A percentile compares a stretch with the other conserved stretches of the same genome.
Conservation (phyloP, 2,329 filamentous ascomycete genomes). For the Paecilomyces sp. region DNA sequence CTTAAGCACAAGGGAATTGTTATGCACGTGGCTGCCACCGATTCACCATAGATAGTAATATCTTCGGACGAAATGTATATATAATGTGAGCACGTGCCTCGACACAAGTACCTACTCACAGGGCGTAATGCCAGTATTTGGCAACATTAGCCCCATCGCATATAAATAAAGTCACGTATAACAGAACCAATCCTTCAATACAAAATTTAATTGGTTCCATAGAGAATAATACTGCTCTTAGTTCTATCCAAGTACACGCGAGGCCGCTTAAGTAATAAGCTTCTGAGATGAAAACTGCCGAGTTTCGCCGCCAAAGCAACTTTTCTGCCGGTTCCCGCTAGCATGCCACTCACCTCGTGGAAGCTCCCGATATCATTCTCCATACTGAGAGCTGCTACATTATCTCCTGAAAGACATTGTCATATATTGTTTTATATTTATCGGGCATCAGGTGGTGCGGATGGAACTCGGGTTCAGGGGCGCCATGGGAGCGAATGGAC, state of each 20-base stretch:
- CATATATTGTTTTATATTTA: neutral
- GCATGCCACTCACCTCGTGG: neutral
- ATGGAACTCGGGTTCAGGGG: conserved; percentile 27
- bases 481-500: conserved; percentile 27
- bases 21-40: neutral
- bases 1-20: neutral
- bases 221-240: neutral
- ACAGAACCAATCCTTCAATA: neutral
- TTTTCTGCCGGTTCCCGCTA: conserved; percentile 35
- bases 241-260: neutral
- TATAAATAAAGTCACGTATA: neutral
- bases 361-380: neutral
- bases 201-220: neutral
- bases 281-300: conserved; percentile 13
- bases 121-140: neutral
- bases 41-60: neutral
- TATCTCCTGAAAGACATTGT: neutral
- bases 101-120: neutral
- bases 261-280: conserved; percentile 11
- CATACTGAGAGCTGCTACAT: neutral
- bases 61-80: neutral
- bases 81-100: neutral
- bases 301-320: conserved; percentile 17
- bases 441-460: neutral
- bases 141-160: neutral